Conservation (phyloP, 495 filamentous ascomycete species). For the Cudoniella acicularis region DNA sequence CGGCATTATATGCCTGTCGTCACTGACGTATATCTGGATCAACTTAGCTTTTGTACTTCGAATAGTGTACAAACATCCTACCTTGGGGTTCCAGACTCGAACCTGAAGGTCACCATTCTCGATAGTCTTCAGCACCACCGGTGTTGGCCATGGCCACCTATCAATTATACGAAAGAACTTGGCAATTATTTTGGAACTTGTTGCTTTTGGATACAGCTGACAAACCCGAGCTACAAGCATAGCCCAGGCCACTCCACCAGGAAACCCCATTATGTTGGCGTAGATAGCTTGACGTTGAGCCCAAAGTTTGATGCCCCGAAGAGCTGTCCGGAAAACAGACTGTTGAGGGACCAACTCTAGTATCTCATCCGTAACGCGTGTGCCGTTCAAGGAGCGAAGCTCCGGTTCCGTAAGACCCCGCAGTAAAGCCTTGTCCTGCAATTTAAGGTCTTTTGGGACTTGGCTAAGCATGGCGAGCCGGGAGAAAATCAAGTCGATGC, state of each 20-base stretch:
- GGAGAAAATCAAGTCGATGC: conserved; percentile 92
- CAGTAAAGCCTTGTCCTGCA: conserved; percentile 79
- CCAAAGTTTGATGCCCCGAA: conserved; percentile 94
- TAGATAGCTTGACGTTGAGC: conserved; percentile 90
- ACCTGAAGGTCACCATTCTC: conserved; percentile 78
- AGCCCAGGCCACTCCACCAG: conserved; percentile 95
- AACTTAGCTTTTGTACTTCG: conserved; percentile 27
- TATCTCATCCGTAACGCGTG: conserved; percentile 88
- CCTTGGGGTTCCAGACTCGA: conserved; percentile 92
- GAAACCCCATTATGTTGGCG: conserved; percentile 92
- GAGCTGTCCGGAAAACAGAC: conserved; percentile 79
- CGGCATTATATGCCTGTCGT: conserved; percentile 87
- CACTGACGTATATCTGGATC: conserved; percentile 64
- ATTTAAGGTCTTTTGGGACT: conserved; percentile 65
- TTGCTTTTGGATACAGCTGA: conserved; percentile 93
- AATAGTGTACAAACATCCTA: conserved; percentile 31
- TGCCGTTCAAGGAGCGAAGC: conserved; percentile 87
- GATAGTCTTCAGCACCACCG: conserved; percentile 82
- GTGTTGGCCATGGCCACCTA: conserved; percentile 90
- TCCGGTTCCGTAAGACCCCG: conserved; percentile 83
- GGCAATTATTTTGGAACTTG: conserved; percentile 74
- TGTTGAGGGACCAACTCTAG: conserved; percentile 82
- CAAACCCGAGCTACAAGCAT: conserved; percentile 95
- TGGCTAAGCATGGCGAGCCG: conserved; percentile 64
- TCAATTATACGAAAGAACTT: conserved; percentile 94